phyloP scores from a whole-genome alignment of 2,329 filamentous ascomycete genomes.

The Penicillium frequentans region DNA sequence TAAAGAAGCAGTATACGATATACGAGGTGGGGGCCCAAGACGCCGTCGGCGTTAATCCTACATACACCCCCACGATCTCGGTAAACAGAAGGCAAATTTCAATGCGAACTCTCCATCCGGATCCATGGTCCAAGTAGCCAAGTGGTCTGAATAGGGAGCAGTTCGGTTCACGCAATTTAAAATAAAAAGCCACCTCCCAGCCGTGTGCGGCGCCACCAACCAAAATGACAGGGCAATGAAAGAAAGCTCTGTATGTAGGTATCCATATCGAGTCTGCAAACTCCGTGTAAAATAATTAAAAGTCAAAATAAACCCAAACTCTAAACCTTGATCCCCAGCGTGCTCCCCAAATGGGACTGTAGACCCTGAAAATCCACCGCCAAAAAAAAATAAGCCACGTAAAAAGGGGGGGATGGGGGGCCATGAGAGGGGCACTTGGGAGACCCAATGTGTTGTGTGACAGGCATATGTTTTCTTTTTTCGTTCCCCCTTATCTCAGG shows the following conservation, averaged over 20 bases:
- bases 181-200: conserved; percentile 7
- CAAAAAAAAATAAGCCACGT: background rate
- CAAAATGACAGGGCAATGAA: background rate
- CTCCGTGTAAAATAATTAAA: conserved; percentile 1
- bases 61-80: background rate
- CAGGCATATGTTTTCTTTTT: background rate
- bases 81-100: background rate
- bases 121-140: conserved; percentile 12
- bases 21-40: background rate
- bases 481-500: conserved; percentile 13
- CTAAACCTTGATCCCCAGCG: conserved; percentile 14
- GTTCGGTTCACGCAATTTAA: background rate
- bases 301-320: conserved; percentile 11
- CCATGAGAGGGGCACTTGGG: background rate
- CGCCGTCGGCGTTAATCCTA: background rate
- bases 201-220: conserved; percentile 13
- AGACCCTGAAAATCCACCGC: conserved; percentile 23
- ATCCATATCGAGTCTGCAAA: background rate
- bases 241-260: background rate
- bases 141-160: background rate
- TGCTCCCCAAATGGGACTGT: conserved; percentile 3
- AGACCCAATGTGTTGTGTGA: background rate
- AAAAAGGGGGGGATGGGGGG: conserved; percentile 1
- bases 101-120: background rate
- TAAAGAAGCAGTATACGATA: background rate